Base-by-base conservation (phyloP, 1,284 basidiomycete genomes). In the Ceratobasidium sp. region DNA sequence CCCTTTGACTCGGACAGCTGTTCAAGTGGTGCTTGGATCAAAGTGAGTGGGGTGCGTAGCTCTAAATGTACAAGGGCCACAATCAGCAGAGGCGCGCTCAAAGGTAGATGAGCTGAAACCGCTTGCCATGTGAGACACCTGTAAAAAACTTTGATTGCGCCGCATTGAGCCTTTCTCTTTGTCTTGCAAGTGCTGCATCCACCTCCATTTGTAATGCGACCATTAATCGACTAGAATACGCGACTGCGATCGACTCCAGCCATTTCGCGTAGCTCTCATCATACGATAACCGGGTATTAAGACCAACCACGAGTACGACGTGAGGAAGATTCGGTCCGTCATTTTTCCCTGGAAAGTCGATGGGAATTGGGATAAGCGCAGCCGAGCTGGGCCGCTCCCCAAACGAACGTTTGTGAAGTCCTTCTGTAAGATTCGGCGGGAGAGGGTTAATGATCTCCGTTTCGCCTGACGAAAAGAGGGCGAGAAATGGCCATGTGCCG, bases 141-240 rank as follows among this genome's bases (percentile, higher is more conserved):
- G 80, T 82, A 76, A 83, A 83, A 69, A 83, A 82, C 3, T 79
- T 79, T 1, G 83, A 82, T 76, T 83, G 83, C 8, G 83, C 83
- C 28, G 80, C 77, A 76, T 83, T 82, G 60, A 83, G 78, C 54
- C 80, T 77, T 33, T 79, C 78, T 4, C 82, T 75, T 64, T 82
- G 80, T 33, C 61, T 56, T 4, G 61, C 61, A 39, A 75, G 47
- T 33, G 20, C 47, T 26, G 51, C 45, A 33, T 75, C 71, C 5
- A 56, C 60, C 49, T 75, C 71, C n/a, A 56, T 39, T n/a, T 75
- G 71, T 5, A 75, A 28, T 23, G 61, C 60, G 1, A 75, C 60
- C 20, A 39, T 54, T n/a, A 75, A 23, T 35, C 61, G 71, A 28
- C 61, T 75, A 23, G 56, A 63, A 31, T 64, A 33, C 1, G 45